Base-by-base conservation (phyloP, 306 rosid species). In the Vigna angularis region DNA sequence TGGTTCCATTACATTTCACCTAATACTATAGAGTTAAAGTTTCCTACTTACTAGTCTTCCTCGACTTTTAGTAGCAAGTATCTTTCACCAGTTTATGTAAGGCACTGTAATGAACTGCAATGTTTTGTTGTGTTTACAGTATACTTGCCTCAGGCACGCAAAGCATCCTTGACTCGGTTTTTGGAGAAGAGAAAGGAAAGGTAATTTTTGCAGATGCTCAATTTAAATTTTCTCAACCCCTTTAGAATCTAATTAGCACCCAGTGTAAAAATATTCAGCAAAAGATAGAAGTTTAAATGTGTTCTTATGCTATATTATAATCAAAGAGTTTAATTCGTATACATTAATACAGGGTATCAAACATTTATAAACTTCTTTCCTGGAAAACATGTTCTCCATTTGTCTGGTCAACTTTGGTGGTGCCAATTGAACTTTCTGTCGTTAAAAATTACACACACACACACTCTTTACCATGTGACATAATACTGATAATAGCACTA, bases 131-230 rank as follows among this genome's bases (percentile, higher is more conserved):
- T 84, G 38, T 69, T 75, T 79, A 4, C 79, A 91, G 92, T 82
- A 45, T 85, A 88, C 48, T 89, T 93, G 84, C 98, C 98, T 84
- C 99, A 90, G 86, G 94, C 99, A 0, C 96, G 98, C 1, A 90
- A 96, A 83, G 98, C 99, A 84, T 93, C 99, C 18, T 84, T 96
- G 87, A 85, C 93, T 75, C 86, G 99, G n/a, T 96, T 93, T 79
- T 82, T 96, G 73, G 97, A 93, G 90, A 96, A 96, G 91, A 95
- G 99, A 83, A 93, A 86, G 85, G 98, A 90, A 83, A 91, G 99
- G 99, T 96, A 89, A 83, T 10, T 77, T 14, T n/a, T 14, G 26
- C 63, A 22, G 18, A 17, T 74, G 7, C 1, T 74, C 64, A 36
- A 9, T 38, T 16, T 73, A 9, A 28, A 18, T 36, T 49, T 62